Evolutionary conservation across 2,329 filamentous ascomycete species (phyloP).

Genomic region (Pseudogymnoascus sp.): DNA sequence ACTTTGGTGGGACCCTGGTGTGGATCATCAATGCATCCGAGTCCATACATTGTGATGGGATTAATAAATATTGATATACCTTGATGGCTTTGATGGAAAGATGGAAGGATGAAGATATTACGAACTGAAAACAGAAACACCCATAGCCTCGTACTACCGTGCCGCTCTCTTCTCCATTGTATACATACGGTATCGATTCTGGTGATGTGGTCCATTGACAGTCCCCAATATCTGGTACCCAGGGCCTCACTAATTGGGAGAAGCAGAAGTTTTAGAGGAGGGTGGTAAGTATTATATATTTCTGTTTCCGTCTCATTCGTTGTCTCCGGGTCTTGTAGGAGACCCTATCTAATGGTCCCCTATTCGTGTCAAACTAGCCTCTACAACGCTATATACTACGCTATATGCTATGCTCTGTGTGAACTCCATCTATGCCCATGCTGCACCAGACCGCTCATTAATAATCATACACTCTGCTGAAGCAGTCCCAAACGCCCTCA

Average conservation of each 20-base stretch:
- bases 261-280: not conserved
- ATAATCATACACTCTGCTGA: not conserved
- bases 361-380: not conserved
- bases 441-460: conserved; percentile 8
- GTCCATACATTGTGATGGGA: not conserved
- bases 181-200: not conserved
- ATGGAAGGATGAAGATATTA: not conserved
- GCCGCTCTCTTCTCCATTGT: not conserved
- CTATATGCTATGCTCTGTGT: not conserved
- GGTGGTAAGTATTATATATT: not conserved
- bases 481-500: not conserved
- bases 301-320: not conserved
- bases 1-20: not conserved
- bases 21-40: not conserved
- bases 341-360: not conserved
- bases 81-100: not conserved
- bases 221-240: not conserved
- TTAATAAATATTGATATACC: not conserved
- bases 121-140: not conserved
- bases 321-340: not conserved
- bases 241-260: not conserved
- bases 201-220: not conserved
- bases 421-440: conserved; percentile 4
- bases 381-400: not conserved
- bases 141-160: not conserved